Percentiles rank a stretch among this genome's conserved stretches.
Conservation (phyloP, 306 rosid genomes). For the Styphnolobium japonicum region DNA sequence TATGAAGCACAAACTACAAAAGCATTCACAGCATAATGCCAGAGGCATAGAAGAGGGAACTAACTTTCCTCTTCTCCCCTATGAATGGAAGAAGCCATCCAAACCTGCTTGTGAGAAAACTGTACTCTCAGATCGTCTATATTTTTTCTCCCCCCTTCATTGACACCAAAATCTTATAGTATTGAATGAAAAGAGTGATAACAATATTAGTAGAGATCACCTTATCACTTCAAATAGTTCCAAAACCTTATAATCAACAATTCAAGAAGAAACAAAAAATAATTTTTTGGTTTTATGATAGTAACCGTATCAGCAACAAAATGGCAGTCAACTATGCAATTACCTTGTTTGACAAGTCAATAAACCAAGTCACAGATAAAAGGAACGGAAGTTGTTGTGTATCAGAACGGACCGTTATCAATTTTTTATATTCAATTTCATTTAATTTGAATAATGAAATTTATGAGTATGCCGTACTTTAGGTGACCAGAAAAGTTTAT, state of each 20-base stretch:
- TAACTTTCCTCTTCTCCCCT: constrained; percentile 90
- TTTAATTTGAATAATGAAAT: not conserved
- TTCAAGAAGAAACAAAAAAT: not conserved
- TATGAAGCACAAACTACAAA: constrained; percentile 9
- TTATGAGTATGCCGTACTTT: constrained; percentile 67
- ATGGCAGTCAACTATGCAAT: not conserved
- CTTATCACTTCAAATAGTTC: constrained; percentile 21
- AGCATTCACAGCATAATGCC: constrained; percentile 6
- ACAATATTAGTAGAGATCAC: constrained; percentile 7
- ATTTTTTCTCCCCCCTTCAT: constrained; percentile 39
- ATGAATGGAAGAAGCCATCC: constrained; percentile 98
- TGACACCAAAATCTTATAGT: constrained; percentile 55
- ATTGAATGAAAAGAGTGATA: constrained; percentile 41
- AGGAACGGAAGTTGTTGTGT: not conserved
- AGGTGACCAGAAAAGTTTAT: constrained; percentile 79
- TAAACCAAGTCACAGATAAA: not conserved
- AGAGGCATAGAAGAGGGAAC: constrained; percentile 32
- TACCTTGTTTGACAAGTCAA: not conserved
- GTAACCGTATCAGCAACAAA: constrained; percentile 10
- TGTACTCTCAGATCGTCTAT: constrained; percentile 52
- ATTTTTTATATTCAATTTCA: not conserved
- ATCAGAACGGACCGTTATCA: not conserved
- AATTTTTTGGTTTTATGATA: not conserved
- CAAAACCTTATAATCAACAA: constrained; percentile 9
- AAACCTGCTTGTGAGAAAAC: constrained; percentile 61